Evolutionary conservation across 129 eudicot species (phyloP), one percentile per base, ranked within the genome.

Genomic region (Arctium lappa): DNA sequence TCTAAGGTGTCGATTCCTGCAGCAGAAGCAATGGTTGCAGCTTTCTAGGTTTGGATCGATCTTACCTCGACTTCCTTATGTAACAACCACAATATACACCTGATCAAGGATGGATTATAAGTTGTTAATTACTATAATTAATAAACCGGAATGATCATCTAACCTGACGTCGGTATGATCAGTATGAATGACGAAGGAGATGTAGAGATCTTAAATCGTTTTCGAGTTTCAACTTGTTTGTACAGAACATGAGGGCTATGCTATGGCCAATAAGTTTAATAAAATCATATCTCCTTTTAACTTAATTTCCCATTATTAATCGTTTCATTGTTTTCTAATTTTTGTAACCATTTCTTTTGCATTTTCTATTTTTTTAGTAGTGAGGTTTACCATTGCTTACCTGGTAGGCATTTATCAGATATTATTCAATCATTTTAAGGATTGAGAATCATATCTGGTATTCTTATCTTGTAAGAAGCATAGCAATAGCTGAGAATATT

Each of bases 21-120:
- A 18, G 31, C 32, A 6, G 75, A 86, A 56, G 77, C 89, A 40
- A 82, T 85, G 89, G 90, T 85, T 63, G 88, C 82, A 75, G 90
- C 88, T 84, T 90, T 79, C 73, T 88, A 79, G 56, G 50, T 40
- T 85, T 40, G 60, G 3, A 34, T 37, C 31, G 30, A 48, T 27
- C 72, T 39, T 30, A 29, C 8, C 15, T 83, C 9, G 62, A 68
- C 15, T 62, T n/a, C 30, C 69, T 34, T 4, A n/a, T 73, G 76
- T 60, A 60, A 60, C 50, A 34, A 33, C 30, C 27, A 31, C 65
- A 53, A 76, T 31, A 42, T n/a, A 65, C 71, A 66, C 13, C 13
- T 39, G 60, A 18, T 68, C 44, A 74, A 9, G 18, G 60, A 34
- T 48, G 71, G 53, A 18, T 37, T 6, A 66, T 13, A 44, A 65